Base-by-base conservation (phyloP, 192 early-diverging fungal species). In the Dispira simplex region DNA sequence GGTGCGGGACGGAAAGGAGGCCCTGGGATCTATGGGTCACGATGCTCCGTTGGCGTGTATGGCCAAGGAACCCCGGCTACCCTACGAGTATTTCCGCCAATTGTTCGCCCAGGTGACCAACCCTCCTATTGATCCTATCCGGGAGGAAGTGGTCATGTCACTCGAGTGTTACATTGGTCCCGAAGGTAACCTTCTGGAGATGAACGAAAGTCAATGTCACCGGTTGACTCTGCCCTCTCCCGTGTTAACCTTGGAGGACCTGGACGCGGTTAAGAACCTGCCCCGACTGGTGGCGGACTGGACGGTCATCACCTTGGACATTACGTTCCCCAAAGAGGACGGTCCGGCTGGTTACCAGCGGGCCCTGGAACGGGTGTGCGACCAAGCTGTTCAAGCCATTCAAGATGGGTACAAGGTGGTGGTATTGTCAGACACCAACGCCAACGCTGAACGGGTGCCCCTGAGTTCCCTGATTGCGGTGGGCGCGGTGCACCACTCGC, bases 91-190 rank as follows among this genome's bases (percentile, higher is more conserved):
- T 78, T 97, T 98, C 75, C 85, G 92, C 47, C 87, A 98, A 77
- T 79, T 97, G 39, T 98, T 98, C 67, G 96, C 96, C 20, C 96
- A 98, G 71, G 95, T 96, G 55, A 94, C 93, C 56, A 95, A 98
- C 73, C 96, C 96, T 64, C 96, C 96, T 2, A 97, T 98, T 65
- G 96, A 98, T 78, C 96, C 96, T 58, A 97, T 98, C 71, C 91
- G 96, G 68, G 93, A 98, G 75, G 87, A 90, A 64, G 88, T 97
- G 67, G 93, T 98, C 79, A 98, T 98, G 96, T 92, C 90, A 20
- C 80, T 95, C 28, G 83, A 86, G 44, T 95, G 93, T 80, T 91
- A 92, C 72, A 78, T 98, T 18, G 96, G 96, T 23, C 89, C 92
- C 8, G 88, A 91, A 69, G 93, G 91, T 48, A 98, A 98, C 67